These are phyloP conservation scores for Kregervanrija fluxuum DNA, from an alignment of 805 yeast genomes.

Conservation along the genomic window DNA sequence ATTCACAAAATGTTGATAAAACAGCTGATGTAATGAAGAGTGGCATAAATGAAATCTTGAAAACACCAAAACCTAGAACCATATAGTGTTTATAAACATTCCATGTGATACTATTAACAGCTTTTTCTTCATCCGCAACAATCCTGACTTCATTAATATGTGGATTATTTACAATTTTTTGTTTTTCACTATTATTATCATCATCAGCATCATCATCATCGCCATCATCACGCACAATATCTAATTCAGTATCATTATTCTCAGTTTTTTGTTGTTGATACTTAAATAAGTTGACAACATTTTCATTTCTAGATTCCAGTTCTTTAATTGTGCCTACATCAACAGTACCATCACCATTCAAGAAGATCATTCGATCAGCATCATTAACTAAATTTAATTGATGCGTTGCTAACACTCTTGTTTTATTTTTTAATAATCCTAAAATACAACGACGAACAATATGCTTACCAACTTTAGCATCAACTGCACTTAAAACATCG, in stretches of 20 bases:
- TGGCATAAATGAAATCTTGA: constrained; percentile 27
- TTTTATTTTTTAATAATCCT: constrained; percentile 49
- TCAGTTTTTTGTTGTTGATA: constrained; percentile 28
- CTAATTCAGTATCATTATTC: constrained; percentile 1
- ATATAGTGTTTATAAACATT: constrained; percentile 46
- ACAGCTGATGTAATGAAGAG: constrained; percentile 15
- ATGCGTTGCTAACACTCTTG: constrained; percentile 78
- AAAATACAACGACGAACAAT: constrained; percentile 53
- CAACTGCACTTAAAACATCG: constrained; percentile 66
- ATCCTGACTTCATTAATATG: constrained; percentile 28
- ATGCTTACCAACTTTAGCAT: constrained; percentile 58
- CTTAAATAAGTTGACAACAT: constrained; percentile 35
- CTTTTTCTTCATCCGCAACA: constrained; percentile 46
- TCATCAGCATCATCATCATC: neutral
- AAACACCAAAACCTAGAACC: constrained; percentile 47
- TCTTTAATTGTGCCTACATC: constrained; percentile 56
- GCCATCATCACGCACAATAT: neutral
- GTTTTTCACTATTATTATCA: neutral
- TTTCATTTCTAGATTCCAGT: constrained; percentile 32
- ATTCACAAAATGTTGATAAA: constrained; percentile 42
- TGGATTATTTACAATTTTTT: constrained; percentile 11
- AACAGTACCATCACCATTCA: constrained; percentile 57
- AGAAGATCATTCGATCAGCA: constrained; percentile 64
- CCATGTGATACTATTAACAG: constrained; percentile 45
- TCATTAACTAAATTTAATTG: constrained; percentile 63